phyloP scores from a whole-genome alignment of 768 basidiomycete species.

The Mycena sanguinolenta region DNA sequence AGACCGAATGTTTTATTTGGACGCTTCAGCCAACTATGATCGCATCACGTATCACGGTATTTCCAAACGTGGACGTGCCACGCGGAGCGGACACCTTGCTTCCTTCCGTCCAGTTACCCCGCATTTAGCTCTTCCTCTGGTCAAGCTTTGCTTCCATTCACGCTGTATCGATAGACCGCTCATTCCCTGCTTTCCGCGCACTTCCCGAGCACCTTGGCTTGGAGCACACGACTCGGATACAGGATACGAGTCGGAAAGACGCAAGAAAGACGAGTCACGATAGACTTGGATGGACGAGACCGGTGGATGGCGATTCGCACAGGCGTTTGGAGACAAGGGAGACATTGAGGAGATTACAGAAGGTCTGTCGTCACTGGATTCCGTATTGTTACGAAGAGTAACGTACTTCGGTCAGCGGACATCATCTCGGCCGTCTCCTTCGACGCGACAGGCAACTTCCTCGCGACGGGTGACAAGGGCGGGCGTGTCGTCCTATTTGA shows the following conservation, averaged over 20 bases:
- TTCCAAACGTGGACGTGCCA: slow-evolving; percentile 23
- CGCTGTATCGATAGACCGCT: not conserved
- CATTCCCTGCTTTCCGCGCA: slow-evolving; percentile 6
- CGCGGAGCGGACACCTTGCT: slow-evolving; percentile 33
- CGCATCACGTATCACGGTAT: not conserved
- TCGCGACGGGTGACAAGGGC: slow-evolving; percentile 99
- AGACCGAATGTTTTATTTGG: no score
- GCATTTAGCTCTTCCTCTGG: slow-evolving; percentile 5
- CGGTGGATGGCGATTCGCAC: slow-evolving; percentile 98
- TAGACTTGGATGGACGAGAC: slow-evolving; percentile 57
- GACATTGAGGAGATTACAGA: slow-evolving; percentile 99
- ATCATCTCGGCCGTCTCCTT: slow-evolving; percentile 99
- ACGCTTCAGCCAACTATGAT: no score
- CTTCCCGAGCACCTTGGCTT: not conserved
- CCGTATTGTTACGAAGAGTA: no score
- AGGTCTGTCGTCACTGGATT: slow-evolving; percentile 64
- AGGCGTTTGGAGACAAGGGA: slow-evolving; percentile 99
- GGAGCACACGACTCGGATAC: slow-evolving; percentile 6
- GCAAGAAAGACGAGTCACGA: not conserved
- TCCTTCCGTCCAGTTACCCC: slow-evolving; percentile 19
- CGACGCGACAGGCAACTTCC: slow-evolving; percentile 98
- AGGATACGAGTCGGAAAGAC: no score
- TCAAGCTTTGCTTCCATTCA: not conserved
- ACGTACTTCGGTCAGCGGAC: slow-evolving; percentile 76
- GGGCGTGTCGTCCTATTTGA: slow-evolving; percentile 99